Conservation (phyloP, 2,329 filamentous ascomycete species). For the Anisogramma anomala region DNA sequence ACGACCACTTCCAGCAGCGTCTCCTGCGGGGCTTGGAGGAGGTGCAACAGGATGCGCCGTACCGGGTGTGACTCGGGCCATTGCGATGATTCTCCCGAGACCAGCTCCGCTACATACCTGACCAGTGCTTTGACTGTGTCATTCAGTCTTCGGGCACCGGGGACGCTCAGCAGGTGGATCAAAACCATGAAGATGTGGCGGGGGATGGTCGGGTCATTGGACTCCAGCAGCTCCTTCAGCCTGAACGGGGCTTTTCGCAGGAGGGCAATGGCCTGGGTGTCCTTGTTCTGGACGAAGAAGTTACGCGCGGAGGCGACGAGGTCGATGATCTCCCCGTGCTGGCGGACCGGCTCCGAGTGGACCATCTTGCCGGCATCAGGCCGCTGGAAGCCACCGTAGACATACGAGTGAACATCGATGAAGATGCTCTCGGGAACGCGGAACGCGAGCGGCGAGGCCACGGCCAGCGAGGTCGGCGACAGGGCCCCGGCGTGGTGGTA, state of each 20-base stretch:
- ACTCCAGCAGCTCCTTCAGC: slow-evolving; percentile 5
- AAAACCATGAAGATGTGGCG: slow-evolving; percentile 10
- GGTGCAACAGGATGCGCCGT: slow-evolving; percentile 6
- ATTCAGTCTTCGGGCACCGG: slow-evolving; percentile 1
- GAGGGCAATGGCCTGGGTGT: slow-evolving; percentile 9
- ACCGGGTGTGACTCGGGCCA: slow-evolving; percentile 11
- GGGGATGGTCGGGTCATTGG: slow-evolving; percentile 5
- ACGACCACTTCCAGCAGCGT: slow-evolving; percentile 8
- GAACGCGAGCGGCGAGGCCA: slow-evolving; percentile 8
- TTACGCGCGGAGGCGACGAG: slow-evolving; percentile 9
- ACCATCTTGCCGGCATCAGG: slow-evolving; percentile 1
- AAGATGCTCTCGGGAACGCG: slow-evolving; percentile 12
- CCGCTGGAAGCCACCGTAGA: slow-evolving; percentile 3
- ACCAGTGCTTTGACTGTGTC: slow-evolving; percentile 6
- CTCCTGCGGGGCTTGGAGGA: slow-evolving; percentile 4
- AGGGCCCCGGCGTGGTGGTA: slow-evolving; percentile 2
- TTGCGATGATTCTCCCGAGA: slow-evolving; percentile 1
- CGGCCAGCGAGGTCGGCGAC: slow-evolving; percentile 3
- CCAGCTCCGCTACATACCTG: slow-evolving; percentile 7
- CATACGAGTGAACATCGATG: slow-evolving; percentile 10
- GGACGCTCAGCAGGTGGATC: slow-evolving; percentile 8
- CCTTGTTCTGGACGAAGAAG: slow-evolving; percentile 6
- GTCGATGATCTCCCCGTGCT: slow-evolving; percentile 2
- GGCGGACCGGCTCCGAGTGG: not conserved
- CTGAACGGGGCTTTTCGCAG: slow-evolving; percentile 5